Conservation (phyloP, 306 rosid species). For the Acacia melanoxylon region DNA sequence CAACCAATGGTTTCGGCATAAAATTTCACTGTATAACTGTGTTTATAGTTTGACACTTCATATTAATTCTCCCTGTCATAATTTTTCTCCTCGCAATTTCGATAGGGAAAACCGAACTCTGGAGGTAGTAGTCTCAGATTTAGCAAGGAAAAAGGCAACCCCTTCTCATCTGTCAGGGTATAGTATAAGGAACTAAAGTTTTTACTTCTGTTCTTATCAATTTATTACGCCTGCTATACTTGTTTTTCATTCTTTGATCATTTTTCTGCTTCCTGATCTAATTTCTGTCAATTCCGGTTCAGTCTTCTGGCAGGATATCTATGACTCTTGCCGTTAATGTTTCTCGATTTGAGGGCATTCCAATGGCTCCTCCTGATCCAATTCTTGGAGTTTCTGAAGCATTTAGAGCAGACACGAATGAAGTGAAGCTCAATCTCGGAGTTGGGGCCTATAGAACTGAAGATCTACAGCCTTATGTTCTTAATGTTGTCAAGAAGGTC, state of each 20-base stretch:
- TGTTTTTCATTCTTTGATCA: constrained; percentile 6
- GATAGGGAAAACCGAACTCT: constrained; percentile 53
- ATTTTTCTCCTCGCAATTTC: not conserved
- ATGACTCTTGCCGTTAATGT: constrained; percentile 71
- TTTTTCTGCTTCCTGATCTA: not conserved
- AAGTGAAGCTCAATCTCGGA: constrained; percentile 89
- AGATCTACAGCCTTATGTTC: constrained; percentile 91
- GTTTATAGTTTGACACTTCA: not conserved
- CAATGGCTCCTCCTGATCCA: constrained; percentile 98
- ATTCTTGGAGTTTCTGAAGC: constrained; percentile 99
- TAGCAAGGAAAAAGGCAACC: constrained; percentile 37
- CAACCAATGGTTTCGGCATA: not conserved
- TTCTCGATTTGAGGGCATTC: constrained; percentile 86
- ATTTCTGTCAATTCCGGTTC: constrained; percentile 15
- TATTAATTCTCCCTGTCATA: not conserved
- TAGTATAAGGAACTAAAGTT: not conserved
- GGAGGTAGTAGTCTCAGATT: constrained; percentile 49
- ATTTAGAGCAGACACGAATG: constrained; percentile 68
- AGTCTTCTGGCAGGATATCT: constrained; percentile 72
- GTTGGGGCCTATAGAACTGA: constrained; percentile 95
- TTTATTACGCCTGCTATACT: not conserved
- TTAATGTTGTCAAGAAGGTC: constrained; percentile 89
- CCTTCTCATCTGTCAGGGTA: constrained; percentile 49
- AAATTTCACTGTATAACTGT: not conserved
- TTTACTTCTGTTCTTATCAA: not conserved